Evolutionary conservation across 176 grass and related monocot genomes (phyloP).

Genomic region (Phoenix roebelenii): DNA sequence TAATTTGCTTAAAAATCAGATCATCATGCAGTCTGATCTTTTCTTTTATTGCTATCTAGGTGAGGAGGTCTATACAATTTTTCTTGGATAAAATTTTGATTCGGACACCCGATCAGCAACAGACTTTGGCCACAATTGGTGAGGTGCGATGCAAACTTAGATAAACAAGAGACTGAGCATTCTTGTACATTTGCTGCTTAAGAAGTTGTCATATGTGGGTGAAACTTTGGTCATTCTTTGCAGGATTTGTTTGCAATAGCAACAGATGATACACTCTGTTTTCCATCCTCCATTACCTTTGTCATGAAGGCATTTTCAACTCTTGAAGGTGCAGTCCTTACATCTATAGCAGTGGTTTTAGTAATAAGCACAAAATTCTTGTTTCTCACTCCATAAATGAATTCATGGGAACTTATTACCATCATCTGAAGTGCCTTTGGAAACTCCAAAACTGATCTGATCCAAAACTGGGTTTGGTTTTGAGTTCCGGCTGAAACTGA

Average conservation of each 20-base stretch:
- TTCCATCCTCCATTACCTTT: constrained; percentile 90
- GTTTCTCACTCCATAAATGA: too few species aligned
- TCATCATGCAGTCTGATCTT: too few species aligned
- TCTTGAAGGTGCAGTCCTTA: constrained; percentile 69
- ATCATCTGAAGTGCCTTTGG: too few species aligned
- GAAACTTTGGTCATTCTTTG: constrained; percentile 12
- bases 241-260: constrained; percentile 97
- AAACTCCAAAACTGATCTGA: too few species aligned
- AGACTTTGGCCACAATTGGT: constrained; percentile 77
- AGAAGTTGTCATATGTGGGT: too few species aligned
- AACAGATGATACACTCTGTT: constrained; percentile 84
- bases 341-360: constrained; percentile 4
- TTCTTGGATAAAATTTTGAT: constrained; percentile 80
- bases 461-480: too few species aligned
- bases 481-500: too few species aligned
- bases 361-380: not conserved
- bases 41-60: constrained; percentile 29
- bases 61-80: constrained; percentile 85
- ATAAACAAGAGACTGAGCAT: not conserved
- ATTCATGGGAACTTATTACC: too few species aligned
- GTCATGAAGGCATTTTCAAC: constrained; percentile 90
- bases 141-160: constrained; percentile 42
- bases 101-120: constrained; percentile 67
- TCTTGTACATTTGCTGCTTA: too few species aligned
- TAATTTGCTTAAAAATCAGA: too few species aligned